These are phyloP conservation scores for Aspergillus cavernicola DNA, from an alignment of 495 filamentous ascomycete species.

Conservation along the genomic window DNA sequence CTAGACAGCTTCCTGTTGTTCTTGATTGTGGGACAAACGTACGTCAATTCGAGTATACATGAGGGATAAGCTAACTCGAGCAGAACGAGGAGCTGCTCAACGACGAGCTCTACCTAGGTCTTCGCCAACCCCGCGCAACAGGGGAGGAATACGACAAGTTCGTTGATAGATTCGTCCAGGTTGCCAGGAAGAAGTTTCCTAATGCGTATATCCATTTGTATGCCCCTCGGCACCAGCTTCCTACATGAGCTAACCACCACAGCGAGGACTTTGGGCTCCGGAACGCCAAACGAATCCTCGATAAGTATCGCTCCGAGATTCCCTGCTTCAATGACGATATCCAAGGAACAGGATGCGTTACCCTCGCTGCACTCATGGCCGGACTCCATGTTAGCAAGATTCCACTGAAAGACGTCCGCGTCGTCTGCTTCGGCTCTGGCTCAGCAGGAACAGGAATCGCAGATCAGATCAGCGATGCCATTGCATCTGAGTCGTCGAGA, in stretches of 20 bases:
- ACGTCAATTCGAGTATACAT: conserved; percentile 5
- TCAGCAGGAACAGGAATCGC: conserved; percentile 86
- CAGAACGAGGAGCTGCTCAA: conserved; percentile 69
- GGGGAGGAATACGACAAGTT: conserved; percentile 78
- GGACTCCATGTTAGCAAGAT: conserved; percentile 65
- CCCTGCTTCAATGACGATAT: conserved; percentile 91
- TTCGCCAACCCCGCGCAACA: conserved; percentile 58
- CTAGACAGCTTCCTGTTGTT: conserved; percentile 74
- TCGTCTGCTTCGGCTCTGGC: conserved; percentile 77
- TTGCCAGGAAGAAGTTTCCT: conserved; percentile 65
- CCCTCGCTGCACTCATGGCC: conserved; percentile 74
- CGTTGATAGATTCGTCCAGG: conserved; percentile 68
- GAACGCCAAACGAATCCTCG: conserved; percentile 65
- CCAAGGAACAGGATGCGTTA: conserved; percentile 86
- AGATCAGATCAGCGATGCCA: conserved; percentile 76
- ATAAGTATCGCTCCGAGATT: conserved; percentile 66
- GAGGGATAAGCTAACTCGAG: not conserved
- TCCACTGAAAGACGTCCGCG: conserved; percentile 60
- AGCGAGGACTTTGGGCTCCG: conserved; percentile 57
- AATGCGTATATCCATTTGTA: conserved; percentile 82
- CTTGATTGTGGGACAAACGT: conserved; percentile 85
- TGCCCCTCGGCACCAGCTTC: not conserved
- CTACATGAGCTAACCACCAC: not conserved
- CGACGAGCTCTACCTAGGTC: conserved; percentile 79
- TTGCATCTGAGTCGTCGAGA: conserved; percentile 62